These are phyloP conservation scores for Collybia sordida DNA, from an alignment of 768 basidiomycete species.

Conservation along the genomic window DNA sequence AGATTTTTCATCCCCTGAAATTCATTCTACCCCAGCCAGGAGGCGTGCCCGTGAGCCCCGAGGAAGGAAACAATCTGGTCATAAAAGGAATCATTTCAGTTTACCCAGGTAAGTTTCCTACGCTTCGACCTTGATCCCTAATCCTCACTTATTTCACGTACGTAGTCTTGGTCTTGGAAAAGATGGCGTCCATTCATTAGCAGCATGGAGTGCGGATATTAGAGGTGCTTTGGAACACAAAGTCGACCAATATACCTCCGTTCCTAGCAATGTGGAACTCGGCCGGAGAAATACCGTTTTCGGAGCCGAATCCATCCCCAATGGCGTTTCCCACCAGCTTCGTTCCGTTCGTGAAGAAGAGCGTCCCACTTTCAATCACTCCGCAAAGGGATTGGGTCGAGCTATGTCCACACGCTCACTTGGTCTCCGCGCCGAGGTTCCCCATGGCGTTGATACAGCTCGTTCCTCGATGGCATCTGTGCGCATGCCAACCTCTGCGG, in stretches of 20 bases:
- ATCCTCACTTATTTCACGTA: constrained; percentile 7
- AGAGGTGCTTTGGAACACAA: constrained; percentile 46
- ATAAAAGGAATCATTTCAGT: constrained; percentile 66
- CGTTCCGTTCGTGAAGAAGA: constrained; percentile 41
- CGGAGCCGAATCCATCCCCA: constrained; percentile 39
- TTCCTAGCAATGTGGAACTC: constrained; percentile 40
- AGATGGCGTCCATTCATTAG: constrained; percentile 51
- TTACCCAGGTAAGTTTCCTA: constrained; percentile 54
- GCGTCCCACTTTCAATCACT: constrained; percentile 7
- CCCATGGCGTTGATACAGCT: constrained; percentile 45
- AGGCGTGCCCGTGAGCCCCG: constrained; percentile 25
- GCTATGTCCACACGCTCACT: constrained; percentile 42
- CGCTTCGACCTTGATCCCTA: neutral
- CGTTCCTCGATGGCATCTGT: constrained; percentile 48
- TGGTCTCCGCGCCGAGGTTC: constrained; percentile 51
- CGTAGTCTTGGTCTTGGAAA: constrained; percentile 63
- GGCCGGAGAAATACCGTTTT: constrained; percentile 48
- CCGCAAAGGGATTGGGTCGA: constrained; percentile 25
- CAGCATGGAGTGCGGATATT: constrained; percentile 55
- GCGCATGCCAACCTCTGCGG: constrained; percentile 48
- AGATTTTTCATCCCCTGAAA: constrained; percentile 55
- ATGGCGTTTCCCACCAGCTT: constrained; percentile 28
- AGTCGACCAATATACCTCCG: constrained; percentile 35
- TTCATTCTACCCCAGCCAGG: constrained; percentile 63
- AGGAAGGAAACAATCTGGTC: constrained; percentile 46